Percentiles rank a stretch among this genome's conserved stretches.
These are phyloP conservation scores for Jamesozyma lodderae DNA, from an alignment of 805 yeast species.

Conservation along the genomic window DNA sequence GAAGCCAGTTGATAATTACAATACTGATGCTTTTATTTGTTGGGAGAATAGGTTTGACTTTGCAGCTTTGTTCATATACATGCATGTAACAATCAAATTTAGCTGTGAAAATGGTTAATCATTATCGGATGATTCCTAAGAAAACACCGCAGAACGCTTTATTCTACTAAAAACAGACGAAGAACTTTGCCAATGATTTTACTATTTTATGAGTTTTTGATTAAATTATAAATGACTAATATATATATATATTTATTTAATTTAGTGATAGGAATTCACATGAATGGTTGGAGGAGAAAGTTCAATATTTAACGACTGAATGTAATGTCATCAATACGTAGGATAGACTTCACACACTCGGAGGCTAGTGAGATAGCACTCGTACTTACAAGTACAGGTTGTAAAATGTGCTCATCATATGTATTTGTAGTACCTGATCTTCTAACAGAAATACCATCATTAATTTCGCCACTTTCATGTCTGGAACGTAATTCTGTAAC, in stretches of 20 bases:
- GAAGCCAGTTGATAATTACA: too few species aligned
- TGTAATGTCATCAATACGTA: slow-evolving; percentile 95
- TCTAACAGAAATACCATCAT: slow-evolving; percentile 94
- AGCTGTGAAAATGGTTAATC: too few species aligned
- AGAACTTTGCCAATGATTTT: too few species aligned
- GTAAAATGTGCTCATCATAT: slow-evolving; percentile 86
- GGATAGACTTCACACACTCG: slow-evolving; percentile 90
- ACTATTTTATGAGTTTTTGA: neutral
- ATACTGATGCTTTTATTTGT: too few species aligned
- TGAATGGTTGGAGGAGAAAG: neutral
- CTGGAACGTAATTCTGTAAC: slow-evolving; percentile 86
- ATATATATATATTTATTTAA: neutral
- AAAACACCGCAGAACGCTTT: too few species aligned
- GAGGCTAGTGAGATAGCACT: slow-evolving; percentile 92
- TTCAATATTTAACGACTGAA: slow-evolving; percentile 67
- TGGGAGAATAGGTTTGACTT: too few species aligned
- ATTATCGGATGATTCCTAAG: too few species aligned
- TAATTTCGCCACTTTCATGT: slow-evolving; percentile 82
- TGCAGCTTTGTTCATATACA: too few species aligned
- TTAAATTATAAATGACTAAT: too few species aligned
- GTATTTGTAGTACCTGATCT: slow-evolving; percentile 90
- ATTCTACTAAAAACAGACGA: too few species aligned
- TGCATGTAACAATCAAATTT: too few species aligned
- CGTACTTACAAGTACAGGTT: slow-evolving; percentile 90
- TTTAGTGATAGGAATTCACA: neutral